A percentile compares a stretch with the other conserved stretches of the same genome.
phyloP scores from a whole-genome alignment of 177 flowering plant genomes.

The Tripterygium wilfordii region DNA sequence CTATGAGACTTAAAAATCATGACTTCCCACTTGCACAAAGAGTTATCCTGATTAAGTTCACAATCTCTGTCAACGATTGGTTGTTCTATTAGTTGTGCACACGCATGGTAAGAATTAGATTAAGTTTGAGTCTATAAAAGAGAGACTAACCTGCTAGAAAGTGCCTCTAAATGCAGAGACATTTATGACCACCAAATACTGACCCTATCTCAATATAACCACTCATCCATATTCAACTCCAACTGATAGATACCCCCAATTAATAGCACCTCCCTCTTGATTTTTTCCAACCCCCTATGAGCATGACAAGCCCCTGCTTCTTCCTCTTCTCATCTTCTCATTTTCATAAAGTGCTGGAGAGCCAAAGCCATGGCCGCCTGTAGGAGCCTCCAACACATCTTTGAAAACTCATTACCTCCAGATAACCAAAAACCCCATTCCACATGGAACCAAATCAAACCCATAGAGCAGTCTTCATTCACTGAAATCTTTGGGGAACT shows the following conservation, averaged over 20 bases:
- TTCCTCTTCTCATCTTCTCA: neutral
- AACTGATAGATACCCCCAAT: constrained; percentile 5
- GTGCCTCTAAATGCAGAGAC: neutral
- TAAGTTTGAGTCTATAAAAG: too few relatives aligned
- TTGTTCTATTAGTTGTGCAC: too few relatives aligned
- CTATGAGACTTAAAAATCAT: too few relatives aligned
- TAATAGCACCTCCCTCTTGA: constrained; percentile 20
- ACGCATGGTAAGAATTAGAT: too few relatives aligned
- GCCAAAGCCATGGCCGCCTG: constrained; percentile 56
- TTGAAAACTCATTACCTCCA: constrained; percentile 57
- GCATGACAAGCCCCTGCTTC: constrained; percentile 10
- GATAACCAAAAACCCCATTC: constrained; percentile 56
- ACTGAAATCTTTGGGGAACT: constrained; percentile 81
- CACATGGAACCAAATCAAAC: constrained; percentile 45
- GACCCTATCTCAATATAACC: constrained; percentile 9
- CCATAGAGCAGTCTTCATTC: constrained; percentile 30
- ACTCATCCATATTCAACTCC: constrained; percentile 19
- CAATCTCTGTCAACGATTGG: too few relatives aligned
- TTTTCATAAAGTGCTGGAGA: neutral
- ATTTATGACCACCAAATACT: constrained; percentile 14
- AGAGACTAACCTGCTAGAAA: too few relatives aligned
- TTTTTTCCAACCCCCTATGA: constrained; percentile 15
- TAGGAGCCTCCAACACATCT: constrained; percentile 62
- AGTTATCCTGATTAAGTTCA: too few relatives aligned
- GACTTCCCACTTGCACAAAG: too few relatives aligned